Evolutionary conservation across 495 filamentous ascomycete genomes (phyloP).

Genomic region (Aspergillus campestris): DNA sequence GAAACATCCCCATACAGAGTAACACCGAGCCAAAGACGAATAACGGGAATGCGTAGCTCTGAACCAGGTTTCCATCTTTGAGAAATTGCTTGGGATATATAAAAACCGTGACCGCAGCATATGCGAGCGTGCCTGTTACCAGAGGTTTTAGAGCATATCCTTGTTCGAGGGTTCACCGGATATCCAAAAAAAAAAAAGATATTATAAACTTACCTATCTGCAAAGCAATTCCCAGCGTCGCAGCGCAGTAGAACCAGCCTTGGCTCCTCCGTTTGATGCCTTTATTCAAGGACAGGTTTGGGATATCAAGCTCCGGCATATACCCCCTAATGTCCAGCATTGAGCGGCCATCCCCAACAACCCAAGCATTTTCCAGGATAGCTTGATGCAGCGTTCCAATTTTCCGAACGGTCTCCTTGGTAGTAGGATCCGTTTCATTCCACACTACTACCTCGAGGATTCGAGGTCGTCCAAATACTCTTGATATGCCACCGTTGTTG

Average conservation of each 20-base stretch:
- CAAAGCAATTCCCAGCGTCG: constrained; percentile 18
- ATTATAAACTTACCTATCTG: constrained; percentile 22
- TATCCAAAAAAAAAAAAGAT: too few species aligned
- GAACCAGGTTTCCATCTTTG: constrained; percentile 20
- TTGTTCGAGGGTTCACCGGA: too few species aligned
- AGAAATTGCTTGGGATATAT: constrained; percentile 20
- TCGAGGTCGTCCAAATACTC: constrained; percentile 32
- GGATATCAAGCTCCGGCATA: constrained; percentile 28
- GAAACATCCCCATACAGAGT: constrained; percentile 33
- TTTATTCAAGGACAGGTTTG: constrained; percentile 42
- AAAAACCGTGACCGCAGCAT: constrained; percentile 27
- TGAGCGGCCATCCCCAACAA: background rate
- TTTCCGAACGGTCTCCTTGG: constrained; percentile 7
- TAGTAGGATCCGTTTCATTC: constrained; percentile 16
- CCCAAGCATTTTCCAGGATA: constrained; percentile 19
- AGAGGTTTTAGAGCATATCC: background rate
- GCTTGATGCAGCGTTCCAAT: constrained; percentile 26
- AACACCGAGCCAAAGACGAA: constrained; percentile 27
- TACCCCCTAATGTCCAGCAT: constrained; percentile 9
- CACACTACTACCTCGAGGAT: constrained; percentile 33
- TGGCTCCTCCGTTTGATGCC: constrained; percentile 25
- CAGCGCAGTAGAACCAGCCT: constrained; percentile 29
- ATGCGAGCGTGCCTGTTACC: constrained; percentile 21
- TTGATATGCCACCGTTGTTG: constrained; percentile 33
- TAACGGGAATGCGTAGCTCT: constrained; percentile 32